Evolutionary conservation across 495 filamentous ascomycete genomes (phyloP).

Genomic region (Jackrogersella multiformis): DNA sequence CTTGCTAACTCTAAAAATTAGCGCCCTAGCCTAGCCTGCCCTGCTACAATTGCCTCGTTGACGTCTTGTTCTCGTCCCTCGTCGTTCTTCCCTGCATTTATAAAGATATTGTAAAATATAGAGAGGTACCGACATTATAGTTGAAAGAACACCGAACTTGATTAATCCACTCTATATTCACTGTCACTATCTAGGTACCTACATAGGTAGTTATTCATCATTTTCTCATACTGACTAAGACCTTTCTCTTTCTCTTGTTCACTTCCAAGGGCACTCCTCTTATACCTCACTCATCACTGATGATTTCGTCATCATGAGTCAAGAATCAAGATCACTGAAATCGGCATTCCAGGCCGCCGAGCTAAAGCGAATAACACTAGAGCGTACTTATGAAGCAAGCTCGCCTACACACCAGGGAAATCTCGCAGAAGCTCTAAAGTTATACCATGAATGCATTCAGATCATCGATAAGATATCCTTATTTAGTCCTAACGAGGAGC

Average conservation of each 20-base stretch:
- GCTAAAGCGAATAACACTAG: constrained; percentile 51
- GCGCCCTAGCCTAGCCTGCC: background rate
- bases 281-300: background rate
- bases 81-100: background rate
- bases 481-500: constrained; percentile 88
- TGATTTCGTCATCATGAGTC: constrained; percentile 31
- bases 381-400: constrained; percentile 56
- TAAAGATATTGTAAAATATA: background rate
- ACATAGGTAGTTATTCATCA: background rate
- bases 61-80: background rate
- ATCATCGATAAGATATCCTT: constrained; percentile 75
- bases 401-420: constrained; percentile 71
- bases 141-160: background rate
- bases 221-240: background rate
- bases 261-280: background rate
- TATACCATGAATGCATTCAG: constrained; percentile 76
- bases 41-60: background rate
- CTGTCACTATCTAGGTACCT: too few species aligned
- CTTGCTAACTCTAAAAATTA: background rate
- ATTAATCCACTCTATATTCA: background rate
- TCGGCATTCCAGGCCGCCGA: constrained; percentile 64
- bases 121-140: background rate
- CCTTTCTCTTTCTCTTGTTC: background rate
- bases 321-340: constrained; percentile 55
- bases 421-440: constrained; percentile 69